These are phyloP conservation scores for Schwanniomyces occidentalis DNA, from an alignment of 805 yeast genomes.

Conservation along the genomic window DNA sequence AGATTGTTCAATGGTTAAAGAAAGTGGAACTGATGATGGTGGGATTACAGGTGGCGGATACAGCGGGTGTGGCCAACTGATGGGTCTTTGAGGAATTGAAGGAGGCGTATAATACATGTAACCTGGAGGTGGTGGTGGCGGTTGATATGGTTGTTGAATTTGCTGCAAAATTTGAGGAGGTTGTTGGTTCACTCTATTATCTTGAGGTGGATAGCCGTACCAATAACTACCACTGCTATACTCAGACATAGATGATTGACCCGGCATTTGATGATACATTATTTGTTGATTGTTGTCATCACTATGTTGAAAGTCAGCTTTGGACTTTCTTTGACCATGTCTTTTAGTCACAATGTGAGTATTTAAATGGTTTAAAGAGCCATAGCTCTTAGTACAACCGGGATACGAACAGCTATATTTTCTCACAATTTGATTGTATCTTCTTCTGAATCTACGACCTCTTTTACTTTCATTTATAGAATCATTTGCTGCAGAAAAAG, in stretches of 20 bases:
- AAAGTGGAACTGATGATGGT: constrained; percentile 3
- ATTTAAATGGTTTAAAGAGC: constrained; percentile 43
- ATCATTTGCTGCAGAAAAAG: constrained; percentile 5
- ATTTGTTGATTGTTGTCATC: constrained; percentile 9
- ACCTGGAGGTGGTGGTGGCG: background rate
- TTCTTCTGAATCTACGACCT: constrained; percentile 34
- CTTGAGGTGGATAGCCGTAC: constrained; percentile 14
- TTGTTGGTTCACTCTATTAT: background rate
- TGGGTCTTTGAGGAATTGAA: too few species aligned
- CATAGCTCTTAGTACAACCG: constrained; percentile 44
- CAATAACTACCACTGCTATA: constrained; percentile 17
- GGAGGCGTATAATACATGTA: too few species aligned
- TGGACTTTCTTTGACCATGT: constrained; percentile 44
- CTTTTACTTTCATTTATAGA: constrained; percentile 22
- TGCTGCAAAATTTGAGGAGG: background rate
- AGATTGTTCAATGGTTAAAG: too few species aligned
- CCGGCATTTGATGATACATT: constrained; percentile 2
- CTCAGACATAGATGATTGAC: constrained; percentile 5
- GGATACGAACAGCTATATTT: constrained; percentile 36
- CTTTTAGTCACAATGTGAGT: constrained; percentile 47
- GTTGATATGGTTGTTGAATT: background rate
- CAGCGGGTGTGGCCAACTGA: background rate
- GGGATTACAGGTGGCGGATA: background rate
- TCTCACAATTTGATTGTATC: constrained; percentile 37
- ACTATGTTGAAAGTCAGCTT: constrained; percentile 37